These are phyloP conservation scores for Apophysomyces variabilis DNA, from an alignment of 371 early-diverging fungal genomes.

Conservation along the genomic window DNA sequence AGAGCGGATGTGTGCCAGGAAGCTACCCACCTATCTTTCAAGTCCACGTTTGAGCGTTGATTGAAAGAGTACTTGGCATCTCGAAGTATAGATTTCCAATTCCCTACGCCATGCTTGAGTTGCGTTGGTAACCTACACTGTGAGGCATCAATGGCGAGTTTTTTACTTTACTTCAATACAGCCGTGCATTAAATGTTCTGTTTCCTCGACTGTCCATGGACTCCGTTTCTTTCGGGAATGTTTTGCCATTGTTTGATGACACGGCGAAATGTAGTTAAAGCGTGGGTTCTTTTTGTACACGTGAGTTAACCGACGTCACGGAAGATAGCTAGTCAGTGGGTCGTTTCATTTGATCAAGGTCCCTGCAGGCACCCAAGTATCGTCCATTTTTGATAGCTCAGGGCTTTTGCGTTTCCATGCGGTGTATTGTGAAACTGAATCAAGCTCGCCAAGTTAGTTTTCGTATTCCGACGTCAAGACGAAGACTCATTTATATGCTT, in stretches of 20 bases:
- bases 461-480: neutral
- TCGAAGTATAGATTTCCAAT: conserved; percentile 20
- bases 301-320: neutral
- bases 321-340: no score
- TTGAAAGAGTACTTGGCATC: conserved; percentile 17
- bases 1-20: neutral
- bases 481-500: no score
- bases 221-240: conserved; percentile 4
- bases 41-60: conserved; percentile 16
- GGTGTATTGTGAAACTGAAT: neutral
- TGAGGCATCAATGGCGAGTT: neutral
- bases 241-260: neutral
- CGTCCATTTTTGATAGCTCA: no score
- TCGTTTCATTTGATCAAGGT: no score
- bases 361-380: no score
- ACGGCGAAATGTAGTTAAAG: neutral
- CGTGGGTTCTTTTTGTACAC: neutral
- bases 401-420: neutral
- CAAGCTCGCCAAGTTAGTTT: neutral
- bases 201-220: conserved; percentile 11
- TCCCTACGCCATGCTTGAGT: conserved; percentile 21
- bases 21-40: conserved; percentile 18
- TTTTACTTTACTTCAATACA: conserved; percentile 6
- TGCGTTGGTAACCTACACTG: neutral
- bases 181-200: conserved; percentile 6